Evolutionary conservation across 495 filamentous ascomycete species (phyloP).

Genomic region (Echria macrotheca): DNA sequence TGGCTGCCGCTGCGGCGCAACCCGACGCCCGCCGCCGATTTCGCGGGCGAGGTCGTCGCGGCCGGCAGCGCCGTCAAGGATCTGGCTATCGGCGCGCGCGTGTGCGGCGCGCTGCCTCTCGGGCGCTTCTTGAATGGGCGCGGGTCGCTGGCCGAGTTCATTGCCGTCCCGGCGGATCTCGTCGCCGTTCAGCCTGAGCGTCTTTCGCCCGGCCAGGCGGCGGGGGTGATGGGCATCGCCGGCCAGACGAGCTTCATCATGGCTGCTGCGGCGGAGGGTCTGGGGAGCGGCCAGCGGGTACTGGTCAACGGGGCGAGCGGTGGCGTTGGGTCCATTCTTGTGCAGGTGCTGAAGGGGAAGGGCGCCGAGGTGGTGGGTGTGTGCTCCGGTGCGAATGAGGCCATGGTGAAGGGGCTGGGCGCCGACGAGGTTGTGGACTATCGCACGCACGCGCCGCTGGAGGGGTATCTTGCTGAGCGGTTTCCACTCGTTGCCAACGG

Average conservation of each 20-base stretch:
- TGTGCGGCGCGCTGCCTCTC: conserved; percentile 30
- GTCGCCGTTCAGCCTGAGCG: conserved; percentile 21
- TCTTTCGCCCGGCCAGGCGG: conserved; percentile 19
- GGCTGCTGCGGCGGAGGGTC: conserved; percentile 9
- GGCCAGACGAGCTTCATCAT: conserved; percentile 29
- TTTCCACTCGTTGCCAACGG: too few species aligned
- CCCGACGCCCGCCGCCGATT: conserved; percentile 39
- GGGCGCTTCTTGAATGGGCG: conserved; percentile 18
- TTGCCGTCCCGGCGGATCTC: conserved; percentile 19
- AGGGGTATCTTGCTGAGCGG: conserved; percentile 19
- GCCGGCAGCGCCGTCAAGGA: conserved; percentile 12
- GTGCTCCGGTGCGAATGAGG: conserved; percentile 29
- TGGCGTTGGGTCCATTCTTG: conserved; percentile 35
- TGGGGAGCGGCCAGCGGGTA: conserved; percentile 23
- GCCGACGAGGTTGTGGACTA: conserved; percentile 39
- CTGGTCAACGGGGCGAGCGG: conserved; percentile 42
- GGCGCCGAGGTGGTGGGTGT: conserved; percentile 32
- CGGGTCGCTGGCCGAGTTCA: conserved; percentile 36
- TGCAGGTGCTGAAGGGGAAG: conserved; percentile 32
- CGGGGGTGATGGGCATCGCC: conserved; percentile 31
- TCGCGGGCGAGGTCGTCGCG: conserved; percentile 31
- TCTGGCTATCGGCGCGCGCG: conserved; percentile 19
- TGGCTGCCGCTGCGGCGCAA: conserved; percentile 26
- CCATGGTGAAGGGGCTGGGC: conserved; percentile 31
- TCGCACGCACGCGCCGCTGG: conserved; percentile 18